Evolutionary conservation across 768 basidiomycete genomes (phyloP).

Genomic region (Exsudoporus frostii): DNA sequence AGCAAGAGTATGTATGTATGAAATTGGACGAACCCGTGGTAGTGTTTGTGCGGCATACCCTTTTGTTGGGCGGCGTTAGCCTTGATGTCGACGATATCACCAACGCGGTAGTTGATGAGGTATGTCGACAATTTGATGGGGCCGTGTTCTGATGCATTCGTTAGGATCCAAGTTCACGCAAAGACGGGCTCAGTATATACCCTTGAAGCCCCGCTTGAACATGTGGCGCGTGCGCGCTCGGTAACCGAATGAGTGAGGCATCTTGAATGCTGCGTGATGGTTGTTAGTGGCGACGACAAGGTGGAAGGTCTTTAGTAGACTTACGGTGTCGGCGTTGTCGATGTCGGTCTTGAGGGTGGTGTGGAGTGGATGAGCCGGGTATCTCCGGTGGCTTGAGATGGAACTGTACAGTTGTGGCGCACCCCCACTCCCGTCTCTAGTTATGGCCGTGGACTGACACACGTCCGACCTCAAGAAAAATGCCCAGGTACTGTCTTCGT

Average conservation of each 20-base stretch:
- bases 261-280: slow-evolving; percentile 55
- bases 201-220: slow-evolving; percentile 99
- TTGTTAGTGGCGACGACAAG: slow-evolving; percentile 11
- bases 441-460: slow-evolving; percentile 33
- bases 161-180: slow-evolving; percentile 7
- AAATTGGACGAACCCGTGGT: slow-evolving; percentile 77
- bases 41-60: slow-evolving; percentile 99
- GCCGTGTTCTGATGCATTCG: slow-evolving; percentile 67
- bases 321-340: slow-evolving; percentile 47
- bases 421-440: slow-evolving; percentile 34
- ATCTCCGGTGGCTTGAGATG: slow-evolving; percentile 60
- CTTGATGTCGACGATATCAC: slow-evolving; percentile 99
- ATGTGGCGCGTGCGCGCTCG: slow-evolving; percentile 99
- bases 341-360: slow-evolving; percentile 44
- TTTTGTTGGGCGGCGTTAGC: slow-evolving; percentile 99
- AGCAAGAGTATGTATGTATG: neutral
- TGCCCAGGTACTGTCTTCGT: slow-evolving; percentile 70
- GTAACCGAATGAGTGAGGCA: slow-evolving; percentile 99
- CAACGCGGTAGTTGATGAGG: slow-evolving; percentile 89
- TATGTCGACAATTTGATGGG: slow-evolving; percentile 88
- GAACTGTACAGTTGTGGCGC: slow-evolving; percentile 66
- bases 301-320: slow-evolving; percentile 27
- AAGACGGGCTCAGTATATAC: slow-evolving; percentile 43
- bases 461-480: slow-evolving; percentile 59
- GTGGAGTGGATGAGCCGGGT: slow-evolving; percentile 39